These are phyloP conservation scores for Sporobolomyces pararoseus DNA, from an alignment of 768 basidiomycete species.

Conservation along the genomic window DNA sequence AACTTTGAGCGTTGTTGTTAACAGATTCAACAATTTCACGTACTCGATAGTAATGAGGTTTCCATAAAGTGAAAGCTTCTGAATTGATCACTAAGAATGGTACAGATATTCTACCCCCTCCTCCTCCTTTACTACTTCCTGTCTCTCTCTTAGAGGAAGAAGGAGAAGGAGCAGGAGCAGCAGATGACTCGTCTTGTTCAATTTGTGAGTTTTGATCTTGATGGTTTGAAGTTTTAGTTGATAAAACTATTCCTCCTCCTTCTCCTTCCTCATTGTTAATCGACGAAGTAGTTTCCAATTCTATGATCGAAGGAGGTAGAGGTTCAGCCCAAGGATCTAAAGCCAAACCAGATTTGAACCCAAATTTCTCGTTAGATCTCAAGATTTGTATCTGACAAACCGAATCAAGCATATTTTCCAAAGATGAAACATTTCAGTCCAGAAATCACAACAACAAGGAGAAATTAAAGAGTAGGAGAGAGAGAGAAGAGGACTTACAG, in stretches of 20 bases:
- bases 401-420: no score
- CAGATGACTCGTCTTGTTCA: no score
- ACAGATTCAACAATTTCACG: constrained; percentile 9
- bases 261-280: not conserved
- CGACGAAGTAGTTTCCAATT: not conserved
- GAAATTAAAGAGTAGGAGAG: no score
- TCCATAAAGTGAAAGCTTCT: constrained; percentile 51
- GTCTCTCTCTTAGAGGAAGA: not conserved
- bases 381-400: constrained; percentile 37
- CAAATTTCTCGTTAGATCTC: constrained; percentile 52
- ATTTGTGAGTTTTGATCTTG: not conserved
- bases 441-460: no score
- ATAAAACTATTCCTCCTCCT: no score
- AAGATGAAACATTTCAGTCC: no score
- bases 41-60: constrained; percentile 45
- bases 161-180: not conserved
- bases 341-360: constrained; percentile 60
- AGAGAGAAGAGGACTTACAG: constrained; percentile 49
- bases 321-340: constrained; percentile 86
- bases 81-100: constrained; percentile 51
- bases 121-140: no score
- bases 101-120: constrained; percentile 4
- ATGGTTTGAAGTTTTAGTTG: no score
- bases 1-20: not conserved
- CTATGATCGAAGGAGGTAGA: constrained; percentile 14